Conservation (phyloP, 148 eudicot genomes). For the Salicornia ramosissima region DNA sequence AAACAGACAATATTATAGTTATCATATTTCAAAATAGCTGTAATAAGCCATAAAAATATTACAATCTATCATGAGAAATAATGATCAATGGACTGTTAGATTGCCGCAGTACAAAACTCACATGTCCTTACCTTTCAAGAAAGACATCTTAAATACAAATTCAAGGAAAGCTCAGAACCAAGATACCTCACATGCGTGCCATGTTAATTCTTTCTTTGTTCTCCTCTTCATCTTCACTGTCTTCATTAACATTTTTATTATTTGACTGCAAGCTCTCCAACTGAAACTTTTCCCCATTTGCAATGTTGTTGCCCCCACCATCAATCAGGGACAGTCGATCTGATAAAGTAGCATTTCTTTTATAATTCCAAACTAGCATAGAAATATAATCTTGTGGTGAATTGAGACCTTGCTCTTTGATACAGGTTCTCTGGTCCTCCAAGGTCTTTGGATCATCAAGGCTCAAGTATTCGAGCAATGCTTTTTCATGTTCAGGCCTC, state of each 20-base stretch:
- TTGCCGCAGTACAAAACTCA: not conserved
- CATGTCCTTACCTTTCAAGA: not conserved
- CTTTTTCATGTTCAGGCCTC: conserved; percentile 73
- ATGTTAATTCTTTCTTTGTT: conserved; percentile 21
- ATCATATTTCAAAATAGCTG: not conserved
- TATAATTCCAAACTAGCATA: conserved; percentile 97
- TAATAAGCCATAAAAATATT: not conserved
- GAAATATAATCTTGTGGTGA: conserved; percentile 88
- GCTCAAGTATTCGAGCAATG: conserved; percentile 57
- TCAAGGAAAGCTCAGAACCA: not conserved
- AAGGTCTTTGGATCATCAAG: conserved; percentile 31
- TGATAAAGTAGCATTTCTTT: conserved; percentile 47
- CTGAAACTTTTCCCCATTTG: conserved; percentile 29
- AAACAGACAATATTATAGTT: not conserved
- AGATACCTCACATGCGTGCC: conserved; percentile 40
- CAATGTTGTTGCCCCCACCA: conserved; percentile 11
- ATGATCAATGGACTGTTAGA: not conserved
- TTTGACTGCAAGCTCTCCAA: conserved; percentile 31
- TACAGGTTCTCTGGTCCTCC: conserved; percentile 53
- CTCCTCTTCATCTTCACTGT: not conserved
- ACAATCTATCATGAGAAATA: not conserved
- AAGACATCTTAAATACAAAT: not conserved
- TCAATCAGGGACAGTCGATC: conserved; percentile 29
- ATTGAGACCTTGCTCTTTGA: conserved; percentile 69
- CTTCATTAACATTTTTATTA: conserved; percentile 24